Base-by-base conservation (phyloP, 306 rosid genomes). In the Rubus parviflorus region DNA sequence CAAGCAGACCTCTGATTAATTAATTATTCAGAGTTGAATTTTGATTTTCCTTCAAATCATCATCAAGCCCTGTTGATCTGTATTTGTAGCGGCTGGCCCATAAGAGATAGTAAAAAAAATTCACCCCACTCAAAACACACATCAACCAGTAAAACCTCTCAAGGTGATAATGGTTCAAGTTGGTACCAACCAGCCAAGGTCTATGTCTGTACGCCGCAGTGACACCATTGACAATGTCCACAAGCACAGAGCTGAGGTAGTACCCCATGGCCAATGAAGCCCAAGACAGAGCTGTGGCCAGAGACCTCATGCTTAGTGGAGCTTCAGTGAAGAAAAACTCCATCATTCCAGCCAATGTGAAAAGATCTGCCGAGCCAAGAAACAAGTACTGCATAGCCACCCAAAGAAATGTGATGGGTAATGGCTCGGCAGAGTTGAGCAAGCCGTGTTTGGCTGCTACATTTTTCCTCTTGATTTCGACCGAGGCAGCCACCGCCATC, bases 241-340 rank as follows among this genome's bases (percentile, higher is more conserved):
- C 93, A 23, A 93, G 82, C 61, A 85, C 88, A 3, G 97, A 80
- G 80, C 97, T 93, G 13, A 89, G 86, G 66, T 87, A 93, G 68
- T 89, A 90, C 5, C 97, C 96, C 85, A 93, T 83, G 1, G 98
- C 91, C 17, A 91, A 74, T 3, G 98, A 91, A 2, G 92, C 88
- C 97, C 97, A 93, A 0, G 97, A 89, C 4, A 89, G 86, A 22
- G 98, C 76, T 7, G 97, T 91, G 48, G 98, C 94, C 53, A 93
- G 76, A 45, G 95, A 91, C 64, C 95, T 79, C 97, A 89, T 91
- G 69, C 90, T 82, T 43, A 73, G 46, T 10, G 98, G 93, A 43
- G 98, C 96, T 67, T 93, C 97, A 0, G 96, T 91, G 86, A 89
- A 91, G 87, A 93, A 93, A 42, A 93, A 91, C 66, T 93, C 98